Evolutionary conservation across 768 basidiomycete species (phyloP).

Genomic region (Chalciporus sphaerocephalus): DNA sequence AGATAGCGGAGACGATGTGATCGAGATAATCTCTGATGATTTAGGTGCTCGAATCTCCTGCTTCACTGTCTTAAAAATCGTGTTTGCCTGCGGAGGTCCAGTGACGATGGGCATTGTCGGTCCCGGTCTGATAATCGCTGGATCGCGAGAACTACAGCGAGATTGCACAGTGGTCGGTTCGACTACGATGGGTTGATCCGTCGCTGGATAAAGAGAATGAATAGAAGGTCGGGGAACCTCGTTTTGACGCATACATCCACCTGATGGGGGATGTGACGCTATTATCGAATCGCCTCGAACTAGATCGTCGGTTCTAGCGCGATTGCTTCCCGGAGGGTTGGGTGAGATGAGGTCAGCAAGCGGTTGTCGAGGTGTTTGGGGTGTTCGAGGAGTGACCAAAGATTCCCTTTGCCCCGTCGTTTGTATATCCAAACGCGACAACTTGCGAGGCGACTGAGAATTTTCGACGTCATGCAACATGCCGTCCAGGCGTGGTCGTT

Average conservation of each 20-base stretch:
- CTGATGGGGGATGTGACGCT: neutral
- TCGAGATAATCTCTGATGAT: constrained; percentile 10
- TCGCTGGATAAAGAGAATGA: neutral
- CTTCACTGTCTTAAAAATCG: constrained; percentile 14
- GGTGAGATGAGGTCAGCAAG: constrained; percentile 16
- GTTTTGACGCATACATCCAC: constrained; percentile 12
- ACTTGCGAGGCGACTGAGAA: constrained; percentile 5
- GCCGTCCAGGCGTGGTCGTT: constrained; percentile 16
- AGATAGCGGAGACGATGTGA: constrained; percentile 13
- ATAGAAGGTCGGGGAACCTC: neutral
- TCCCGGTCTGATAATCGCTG: neutral
- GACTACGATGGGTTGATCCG: too few species aligned
- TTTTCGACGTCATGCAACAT: neutral
- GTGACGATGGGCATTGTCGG: neutral
- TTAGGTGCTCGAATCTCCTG: constrained; percentile 13
- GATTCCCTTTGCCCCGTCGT: neutral
- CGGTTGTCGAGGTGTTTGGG: constrained; percentile 16
- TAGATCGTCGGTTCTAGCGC: neutral
- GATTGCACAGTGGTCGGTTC: neutral
- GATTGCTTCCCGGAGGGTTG: neutral
- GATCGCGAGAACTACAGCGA: neutral
- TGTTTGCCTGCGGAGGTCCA: constrained; percentile 1
- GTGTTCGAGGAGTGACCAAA: constrained; percentile 4
- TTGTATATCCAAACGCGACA: constrained; percentile 8
- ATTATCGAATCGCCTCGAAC: neutral